Evolutionary conservation across 2,329 filamentous ascomycete genomes (phyloP).

Genomic region (Neoscytalidium dimidiatum): DNA sequence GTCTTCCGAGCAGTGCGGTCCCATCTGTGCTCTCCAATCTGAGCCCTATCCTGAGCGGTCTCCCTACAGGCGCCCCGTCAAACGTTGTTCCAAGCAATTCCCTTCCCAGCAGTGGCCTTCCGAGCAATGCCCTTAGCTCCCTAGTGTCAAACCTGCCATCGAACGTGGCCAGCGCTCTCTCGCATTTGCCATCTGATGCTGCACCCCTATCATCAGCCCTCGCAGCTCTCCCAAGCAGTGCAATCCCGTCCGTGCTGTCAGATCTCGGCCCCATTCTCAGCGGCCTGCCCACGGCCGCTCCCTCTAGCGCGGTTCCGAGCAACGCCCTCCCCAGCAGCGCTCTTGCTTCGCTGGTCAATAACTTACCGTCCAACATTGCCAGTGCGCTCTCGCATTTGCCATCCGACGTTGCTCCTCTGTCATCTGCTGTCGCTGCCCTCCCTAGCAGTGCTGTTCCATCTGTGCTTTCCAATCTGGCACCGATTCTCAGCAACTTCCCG

Average conservation of each 20-base stretch:
- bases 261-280: background rate
- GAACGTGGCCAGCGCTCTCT: background rate
- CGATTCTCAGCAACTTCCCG: background rate
- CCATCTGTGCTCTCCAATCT: background rate
- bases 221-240: background rate
- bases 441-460: background rate
- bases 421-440: background rate
- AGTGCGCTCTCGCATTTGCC: background rate
- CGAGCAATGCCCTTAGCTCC: background rate
- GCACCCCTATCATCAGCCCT: background rate
- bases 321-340: background rate
- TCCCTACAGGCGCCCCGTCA: background rate
- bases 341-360: background rate
- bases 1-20: background rate
- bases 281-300: background rate
- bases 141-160: background rate
- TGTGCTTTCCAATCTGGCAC: background rate
- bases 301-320: background rate
- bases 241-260: background rate
- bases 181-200: background rate
- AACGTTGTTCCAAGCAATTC: background rate
- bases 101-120: background rate
- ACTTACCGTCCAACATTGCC: background rate
- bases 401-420: background rate
- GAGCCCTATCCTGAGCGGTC: background rate